These are phyloP conservation scores for Phascolomyces articulosus DNA, from an alignment of 371 early-diverging fungal genomes.

Conservation along the genomic window DNA sequence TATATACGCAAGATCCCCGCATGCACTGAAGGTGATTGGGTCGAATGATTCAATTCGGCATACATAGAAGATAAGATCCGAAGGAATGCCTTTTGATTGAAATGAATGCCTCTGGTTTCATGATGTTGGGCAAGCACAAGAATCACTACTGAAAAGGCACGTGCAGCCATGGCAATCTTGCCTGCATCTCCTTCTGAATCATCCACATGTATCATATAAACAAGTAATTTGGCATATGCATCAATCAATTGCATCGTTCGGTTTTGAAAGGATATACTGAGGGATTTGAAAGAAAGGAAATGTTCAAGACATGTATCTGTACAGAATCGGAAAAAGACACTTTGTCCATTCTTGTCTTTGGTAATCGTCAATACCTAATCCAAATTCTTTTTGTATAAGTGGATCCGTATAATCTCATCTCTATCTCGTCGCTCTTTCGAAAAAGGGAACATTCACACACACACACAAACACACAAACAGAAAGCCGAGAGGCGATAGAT, in stretches of 20 bases:
- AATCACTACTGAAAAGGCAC: slow-evolving; percentile 82
- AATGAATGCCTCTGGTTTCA: slow-evolving; percentile 71
- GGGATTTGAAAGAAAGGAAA: slow-evolving; percentile 26
- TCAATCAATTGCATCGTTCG: slow-evolving; percentile 60
- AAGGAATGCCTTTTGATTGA: slow-evolving; percentile 92
- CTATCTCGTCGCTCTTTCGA: no score
- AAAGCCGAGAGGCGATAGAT: no score
- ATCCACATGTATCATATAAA: slow-evolving; percentile 55
- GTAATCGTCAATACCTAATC: slow-evolving; percentile 22
- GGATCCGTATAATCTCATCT: no score
- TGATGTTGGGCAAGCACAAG: slow-evolving; percentile 85
- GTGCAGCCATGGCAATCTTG: slow-evolving; percentile 67
- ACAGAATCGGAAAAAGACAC: slow-evolving; percentile 44
- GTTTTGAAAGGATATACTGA: slow-evolving; percentile 20
- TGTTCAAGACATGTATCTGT: slow-evolving; percentile 35
- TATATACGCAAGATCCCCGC: slow-evolving; percentile 29
- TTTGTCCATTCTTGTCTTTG: slow-evolving; percentile 25
- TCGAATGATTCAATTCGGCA: slow-evolving; percentile 68
- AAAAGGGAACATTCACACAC: no score
- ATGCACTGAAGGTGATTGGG: slow-evolving; percentile 34
- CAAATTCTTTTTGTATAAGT: background rate
- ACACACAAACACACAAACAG: no score
- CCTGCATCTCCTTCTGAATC: slow-evolving; percentile 46
- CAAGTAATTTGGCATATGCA: slow-evolving; percentile 81
- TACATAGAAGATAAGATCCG: slow-evolving; percentile 84